Base-by-base conservation (phyloP, 345 rosid genomes). In the Barbarea vulgaris region DNA sequence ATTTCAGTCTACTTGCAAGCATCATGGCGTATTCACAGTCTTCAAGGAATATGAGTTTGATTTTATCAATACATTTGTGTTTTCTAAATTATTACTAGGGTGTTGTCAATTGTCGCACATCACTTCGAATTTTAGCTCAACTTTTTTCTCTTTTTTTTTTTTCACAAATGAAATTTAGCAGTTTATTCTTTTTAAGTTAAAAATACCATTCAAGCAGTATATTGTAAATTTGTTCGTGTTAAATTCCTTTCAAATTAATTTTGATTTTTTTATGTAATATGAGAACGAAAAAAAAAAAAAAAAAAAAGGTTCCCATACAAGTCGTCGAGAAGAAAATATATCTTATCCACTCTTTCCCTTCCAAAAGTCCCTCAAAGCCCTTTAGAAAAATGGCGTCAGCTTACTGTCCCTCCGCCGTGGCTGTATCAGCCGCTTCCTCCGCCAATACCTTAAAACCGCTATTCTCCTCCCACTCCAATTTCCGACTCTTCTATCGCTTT, bases 401-500 rank as follows among this genome's bases (percentile, higher is more conserved):
- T 12, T 77, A 50, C 51, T 65, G 72, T 39, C 13, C 72, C 62
- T 71, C 77, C 55, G 73, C 73, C 56, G 76, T 64, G 2, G 53
- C 81, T 1, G 81, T 71, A 8, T 36, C 67, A 34, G 76, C 66
- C 67, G 61, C 46, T 31, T 27, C 63, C 50, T 30, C 69, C 63
- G 31, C 75, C 55, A 15, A 50, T 7, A 3, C 60, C 6, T 69
- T 44, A 0, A 57, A 71, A 0, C 68, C 62, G 0, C n/a, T 71
- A 13, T 0, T 55, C 62, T 36, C 67, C 34, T 63, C 10, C 50
- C 64, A 25, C 77, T 67, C 74, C 77, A 77, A 46, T 67, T 10
- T 69, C 63, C 75, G 64, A 30, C 54, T 73, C 83, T 55, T 62
- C 73, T 67, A 61, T 80, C 59, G 70, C 17, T 67, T 50, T 18